phyloP scores from a whole-genome alignment of 495 filamentous ascomycete species.

The Ramalina intermedia region DNA sequence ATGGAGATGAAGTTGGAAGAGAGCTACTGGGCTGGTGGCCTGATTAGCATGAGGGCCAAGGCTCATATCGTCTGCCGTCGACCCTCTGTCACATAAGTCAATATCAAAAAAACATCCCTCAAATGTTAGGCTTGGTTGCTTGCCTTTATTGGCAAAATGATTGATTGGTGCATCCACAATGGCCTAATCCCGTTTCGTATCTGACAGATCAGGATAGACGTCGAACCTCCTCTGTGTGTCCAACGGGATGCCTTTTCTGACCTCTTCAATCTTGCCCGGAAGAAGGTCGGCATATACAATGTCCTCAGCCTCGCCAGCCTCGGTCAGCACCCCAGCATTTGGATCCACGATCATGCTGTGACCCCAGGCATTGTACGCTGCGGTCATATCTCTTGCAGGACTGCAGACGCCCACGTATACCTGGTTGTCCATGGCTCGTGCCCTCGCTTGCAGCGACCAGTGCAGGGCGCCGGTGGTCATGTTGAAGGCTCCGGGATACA shows the following conservation, averaged over 20 bases:
- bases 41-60: too few relatives aligned
- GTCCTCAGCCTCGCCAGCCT: constrained; percentile 61
- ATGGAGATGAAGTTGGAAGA: too few relatives aligned
- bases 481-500: constrained; percentile 96
- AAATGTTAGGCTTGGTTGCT: too few relatives aligned
- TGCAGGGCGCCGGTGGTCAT: constrained; percentile 81
- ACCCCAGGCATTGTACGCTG: constrained; percentile 78
- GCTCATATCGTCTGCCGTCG: too few relatives aligned
- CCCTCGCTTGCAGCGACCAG: constrained; percentile 72
- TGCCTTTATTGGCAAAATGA: too few relatives aligned
- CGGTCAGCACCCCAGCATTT: constrained; percentile 63
- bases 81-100: too few relatives aligned
- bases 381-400: constrained; percentile 66
- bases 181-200: too few relatives aligned
- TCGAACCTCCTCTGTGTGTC: constrained; percentile 81
- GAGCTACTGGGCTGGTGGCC: too few relatives aligned
- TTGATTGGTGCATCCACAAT: too few relatives aligned
- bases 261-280: constrained; percentile 55
- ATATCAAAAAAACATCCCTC: too few relatives aligned
- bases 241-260: constrained; percentile 73
- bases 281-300: constrained; percentile 65
- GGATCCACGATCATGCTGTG: constrained; percentile 82
- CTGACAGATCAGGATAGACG: constrained; percentile 68
- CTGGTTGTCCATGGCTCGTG: constrained; percentile 88
- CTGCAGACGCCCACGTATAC: constrained; percentile 85